Percentiles rank a stretch among this genome's conserved stretches.
These are phyloP conservation scores for Kazachstania taianensis DNA, from an alignment of 805 yeast species.

Conservation along the genomic window DNA sequence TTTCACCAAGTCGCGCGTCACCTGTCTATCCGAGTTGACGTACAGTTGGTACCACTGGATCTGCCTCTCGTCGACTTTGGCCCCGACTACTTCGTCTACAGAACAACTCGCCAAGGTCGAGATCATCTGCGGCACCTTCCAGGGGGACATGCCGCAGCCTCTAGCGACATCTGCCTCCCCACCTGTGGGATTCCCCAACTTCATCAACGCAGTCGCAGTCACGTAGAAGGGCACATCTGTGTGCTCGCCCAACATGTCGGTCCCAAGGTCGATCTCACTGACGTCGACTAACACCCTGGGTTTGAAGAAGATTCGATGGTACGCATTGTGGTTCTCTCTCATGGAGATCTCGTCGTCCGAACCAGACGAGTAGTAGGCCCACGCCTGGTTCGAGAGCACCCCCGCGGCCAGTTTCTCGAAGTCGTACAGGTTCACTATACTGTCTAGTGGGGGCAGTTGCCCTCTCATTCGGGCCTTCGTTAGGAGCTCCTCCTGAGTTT, in stretches of 20 bases:
- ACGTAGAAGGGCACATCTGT: slow-evolving; percentile 74
- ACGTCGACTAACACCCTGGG: slow-evolving; percentile 82
- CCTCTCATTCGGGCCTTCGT: slow-evolving; percentile 24
- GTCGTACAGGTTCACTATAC: slow-evolving; percentile 69
- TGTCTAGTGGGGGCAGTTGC: slow-evolving; percentile 57
- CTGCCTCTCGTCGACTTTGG: slow-evolving; percentile 49
- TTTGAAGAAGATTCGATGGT: slow-evolving; percentile 77
- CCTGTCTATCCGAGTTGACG: slow-evolving; percentile 66
- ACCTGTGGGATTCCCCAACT: slow-evolving; percentile 74
- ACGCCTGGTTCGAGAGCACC: slow-evolving; percentile 66
- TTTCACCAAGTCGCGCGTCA: slow-evolving; percentile 49
- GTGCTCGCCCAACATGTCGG: slow-evolving; percentile 65
- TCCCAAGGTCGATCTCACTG: slow-evolving; percentile 52
- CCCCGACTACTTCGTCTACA: slow-evolving; percentile 73
- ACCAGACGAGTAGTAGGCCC: slow-evolving; percentile 91
- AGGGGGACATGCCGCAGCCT: slow-evolving; percentile 62
- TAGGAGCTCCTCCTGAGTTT: slow-evolving; percentile 24
- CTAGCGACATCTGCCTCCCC: slow-evolving; percentile 83
- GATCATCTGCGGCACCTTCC: slow-evolving; percentile 68
- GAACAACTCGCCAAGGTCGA: slow-evolving; percentile 87
- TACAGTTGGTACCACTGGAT: slow-evolving; percentile 85
- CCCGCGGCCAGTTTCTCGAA: slow-evolving; percentile 80
- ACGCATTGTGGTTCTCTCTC: slow-evolving; percentile 86
- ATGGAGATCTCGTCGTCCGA: slow-evolving; percentile 87
- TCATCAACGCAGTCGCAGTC: slow-evolving; percentile 87